Base-by-base conservation (phyloP, 2,329 filamentous ascomycete species). In the Fusarium redolens region DNA sequence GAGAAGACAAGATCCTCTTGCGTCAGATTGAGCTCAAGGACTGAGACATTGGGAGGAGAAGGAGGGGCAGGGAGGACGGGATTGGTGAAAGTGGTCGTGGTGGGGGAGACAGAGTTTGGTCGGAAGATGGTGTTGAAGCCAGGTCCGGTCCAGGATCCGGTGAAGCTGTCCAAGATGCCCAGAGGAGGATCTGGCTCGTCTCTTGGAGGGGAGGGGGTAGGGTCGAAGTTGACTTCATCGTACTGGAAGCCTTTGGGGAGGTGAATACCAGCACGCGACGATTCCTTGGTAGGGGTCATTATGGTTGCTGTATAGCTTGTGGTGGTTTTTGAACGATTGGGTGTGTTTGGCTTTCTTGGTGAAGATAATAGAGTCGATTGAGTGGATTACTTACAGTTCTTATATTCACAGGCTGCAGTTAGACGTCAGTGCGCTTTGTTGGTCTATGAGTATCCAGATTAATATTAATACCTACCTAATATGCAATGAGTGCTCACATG, bases 81-180 rank as follows among this genome's bases (percentile, higher is more conserved):
- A 33, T 65, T 65, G 33, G 20, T 31, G 38, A 65, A 65, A 5
- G 45, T 61, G 11, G 61, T 65, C 0, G 61, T 62, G 0, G 61
- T 65, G 8, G 61, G 61, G 13, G 44, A n/a, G 9, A 45, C 45
- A 4, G 54, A 61, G 6, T 65, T 65, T 7, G 61, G 61, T 6
- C 61, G 15, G 22, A 65, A 62, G 17, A 62, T 65, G 18, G 48
- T 65, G 31, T 65, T 65, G n/a, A 65, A 54, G 17, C 62, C 62
- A 40, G 62, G 48, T 22, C 62, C 62, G 1, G 62, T 28, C 17
- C 40, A 65, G 10, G 62, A 45, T n/a, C 58, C 58, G 0, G 58
- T 63, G 14, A 65, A 65, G 11, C 31, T 63, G 4, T 7, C 15
- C 11, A 65, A n/a, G 22, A 65, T 64, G 3, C 62, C 58, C 17